Base-by-base conservation (phyloP, 106 monocot genomes). In the Dactylorhiza incarnata region DNA sequence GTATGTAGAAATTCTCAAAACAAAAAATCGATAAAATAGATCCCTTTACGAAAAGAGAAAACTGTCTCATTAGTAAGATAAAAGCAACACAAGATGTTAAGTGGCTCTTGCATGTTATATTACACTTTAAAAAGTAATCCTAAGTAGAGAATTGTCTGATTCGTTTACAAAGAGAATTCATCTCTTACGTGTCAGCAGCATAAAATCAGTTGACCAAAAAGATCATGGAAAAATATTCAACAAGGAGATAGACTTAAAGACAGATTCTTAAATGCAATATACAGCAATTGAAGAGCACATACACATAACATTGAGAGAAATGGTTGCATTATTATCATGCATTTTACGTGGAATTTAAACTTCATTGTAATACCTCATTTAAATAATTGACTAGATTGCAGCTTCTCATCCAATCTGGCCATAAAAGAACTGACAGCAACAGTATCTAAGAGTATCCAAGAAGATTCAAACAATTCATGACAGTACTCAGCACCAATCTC, bases 401-500 rank as follows among this genome's bases (percentile, higher is more conserved):
- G 82, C 76, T 89, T 95, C 70, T 92, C 92, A 72, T 86, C 90
- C 62, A 95, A 88, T 70, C 92, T 87, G 7, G 90, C 85, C 95
- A 95, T 92, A 74, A 95, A 95, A 78, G 87, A 84, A 81, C 85
- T 87, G 4, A 95, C 82, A 72, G 78, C 78, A 1, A 78, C 78
- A 68, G 81, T 89, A 74, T 95, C 80, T 59, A 95, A 71, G 69
- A 92, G 63, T 73, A 95, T 92, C 91, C 92, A 95, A 71, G 95
- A 95, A 81, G 92, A 92, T 73, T 95, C 92, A 85, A 95, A 92
- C 55, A 95, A 48, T 73, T 92, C 95, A 78, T 95, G 92, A 68
- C 83, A 92, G 78, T 77, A 92, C 68, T 95, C 90, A 13, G 81
- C 90, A 66, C 84, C 86, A 78, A 88, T 87, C 80, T 95, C 95